These are phyloP conservation scores for Musa itinerans DNA, from an alignment of 176 grass and related monocot genomes.

Conservation along the genomic window DNA sequence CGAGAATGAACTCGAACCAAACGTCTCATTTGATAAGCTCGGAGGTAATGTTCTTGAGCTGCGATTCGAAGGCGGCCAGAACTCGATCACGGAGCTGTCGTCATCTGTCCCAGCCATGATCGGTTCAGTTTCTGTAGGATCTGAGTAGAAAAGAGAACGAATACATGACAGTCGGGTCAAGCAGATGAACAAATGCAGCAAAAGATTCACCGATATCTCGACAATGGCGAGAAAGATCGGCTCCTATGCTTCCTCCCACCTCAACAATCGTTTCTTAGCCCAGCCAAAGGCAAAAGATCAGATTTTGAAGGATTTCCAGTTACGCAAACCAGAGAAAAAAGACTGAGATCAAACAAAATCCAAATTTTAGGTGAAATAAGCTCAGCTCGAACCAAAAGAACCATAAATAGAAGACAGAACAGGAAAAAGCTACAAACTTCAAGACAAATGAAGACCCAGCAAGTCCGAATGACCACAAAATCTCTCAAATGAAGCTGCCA, in stretches of 20 bases:
- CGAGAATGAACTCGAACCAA: slow-evolving; percentile 31
- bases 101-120: slow-evolving; percentile 35
- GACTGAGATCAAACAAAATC: background rate
- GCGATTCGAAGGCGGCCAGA: slow-evolving; percentile 65
- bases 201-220: background rate
- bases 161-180: background rate
- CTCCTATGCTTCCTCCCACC: background rate
- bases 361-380: background rate
- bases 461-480: background rate
- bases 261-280: background rate
- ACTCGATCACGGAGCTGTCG: slow-evolving; percentile 42
- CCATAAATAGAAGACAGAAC: background rate
- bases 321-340: background rate
- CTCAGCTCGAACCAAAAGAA: background rate
- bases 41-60: slow-evolving; percentile 66
- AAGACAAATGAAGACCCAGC: background rate
- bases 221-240: background rate
- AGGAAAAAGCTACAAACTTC: background rate
- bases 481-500: background rate
- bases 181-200: no score
- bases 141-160: slow-evolving; percentile 27
- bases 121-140: background rate
- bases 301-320: background rate
- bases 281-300: background rate
- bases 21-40: slow-evolving; percentile 68